Evolutionary conservation across 441 rosid species (phyloP), one percentile per base, ranked within the genome.

Genomic region (Euphorbia celastroides): DNA sequence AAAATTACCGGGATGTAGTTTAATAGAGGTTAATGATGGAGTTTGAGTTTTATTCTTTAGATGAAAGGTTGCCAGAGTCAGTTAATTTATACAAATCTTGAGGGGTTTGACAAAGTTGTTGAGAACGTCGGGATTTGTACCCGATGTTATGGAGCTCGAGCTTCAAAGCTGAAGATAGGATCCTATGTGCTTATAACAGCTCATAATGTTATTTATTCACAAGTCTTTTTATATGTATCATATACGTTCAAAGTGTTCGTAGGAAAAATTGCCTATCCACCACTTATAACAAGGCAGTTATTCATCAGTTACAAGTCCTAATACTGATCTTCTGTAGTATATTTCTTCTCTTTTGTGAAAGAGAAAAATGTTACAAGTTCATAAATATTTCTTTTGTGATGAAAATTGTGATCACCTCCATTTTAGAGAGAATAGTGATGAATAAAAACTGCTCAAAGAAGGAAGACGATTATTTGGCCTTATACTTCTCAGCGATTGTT

Each of bases 1-100:
- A 74, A 88, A 86, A 78, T 66, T 73, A 68, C 84, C 88, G 36
- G 89, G 91, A 10, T 80, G 86, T 62, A 83, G 89, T 77, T 81
- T 74, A 72, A 79, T 86, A 61, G 94, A 84, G 77, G 77, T 79
- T 1, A 75, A 76, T 70, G 81, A 75, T 64, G 64, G 62, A 30
- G 79, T 82, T 16, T 16, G 84, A 86, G 75, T 88, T 86, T 70
- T 84, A 78, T 68, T 86, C 91, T 64, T 72, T 79, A 13, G 86
- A 83, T 61, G 91, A 82, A 77, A 82, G 83, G 66, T 88, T 80
- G 69, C 78, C 79, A 74, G 62, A 74, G 75, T 56, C 76, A 84
- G 73, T 75, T 71, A 7, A 68, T 86, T 59, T 82, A 83, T 55
- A 68, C 51, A 69, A 61, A n/a, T 82, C 57, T 75, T 86, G 82